Conservation (phyloP, 495 filamentous ascomycete species). For the Rusavskia elegans region DNA sequence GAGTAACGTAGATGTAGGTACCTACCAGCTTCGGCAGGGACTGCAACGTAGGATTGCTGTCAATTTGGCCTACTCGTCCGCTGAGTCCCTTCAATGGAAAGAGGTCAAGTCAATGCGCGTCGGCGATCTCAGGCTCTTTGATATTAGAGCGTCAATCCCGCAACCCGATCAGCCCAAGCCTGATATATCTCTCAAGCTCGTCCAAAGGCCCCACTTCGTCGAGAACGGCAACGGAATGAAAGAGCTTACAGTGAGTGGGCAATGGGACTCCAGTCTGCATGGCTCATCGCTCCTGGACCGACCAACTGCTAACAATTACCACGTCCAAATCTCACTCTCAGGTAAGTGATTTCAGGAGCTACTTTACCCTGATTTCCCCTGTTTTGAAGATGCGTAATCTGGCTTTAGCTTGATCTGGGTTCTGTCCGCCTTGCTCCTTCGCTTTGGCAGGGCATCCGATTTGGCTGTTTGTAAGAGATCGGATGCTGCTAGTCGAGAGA, state of each 20-base stretch:
- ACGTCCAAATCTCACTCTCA: constrained; percentile 69
- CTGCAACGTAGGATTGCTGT: constrained; percentile 79
- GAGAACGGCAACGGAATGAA: constrained; percentile 82
- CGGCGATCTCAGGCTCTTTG: constrained; percentile 64
- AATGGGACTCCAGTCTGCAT: constrained; percentile 95
- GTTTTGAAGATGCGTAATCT: too few relatives aligned
- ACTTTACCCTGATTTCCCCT: too few relatives aligned
- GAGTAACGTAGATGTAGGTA: constrained; percentile 63
- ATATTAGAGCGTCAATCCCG: constrained; percentile 69
- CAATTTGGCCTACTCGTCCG: constrained; percentile 75
- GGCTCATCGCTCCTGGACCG: constrained; percentile 78
- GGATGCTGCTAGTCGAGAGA: too few relatives aligned
- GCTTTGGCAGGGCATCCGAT: too few relatives aligned
- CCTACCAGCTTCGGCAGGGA: constrained; percentile 90
- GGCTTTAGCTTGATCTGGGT: too few relatives aligned
- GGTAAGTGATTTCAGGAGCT: too few relatives aligned
- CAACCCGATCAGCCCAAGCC: constrained; percentile 54
- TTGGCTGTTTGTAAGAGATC: too few relatives aligned
- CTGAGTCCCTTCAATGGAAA: constrained; percentile 73
- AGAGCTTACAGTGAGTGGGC: constrained; percentile 67
- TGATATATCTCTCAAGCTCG: constrained; percentile 62
- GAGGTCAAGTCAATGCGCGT: constrained; percentile 60
- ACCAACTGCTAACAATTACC: constrained; percentile 77
- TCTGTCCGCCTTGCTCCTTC: too few relatives aligned
- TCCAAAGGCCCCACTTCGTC: constrained; percentile 57